Base-by-base conservation (phyloP, 305 asterid species). In the Ilex paraguariensis region DNA sequence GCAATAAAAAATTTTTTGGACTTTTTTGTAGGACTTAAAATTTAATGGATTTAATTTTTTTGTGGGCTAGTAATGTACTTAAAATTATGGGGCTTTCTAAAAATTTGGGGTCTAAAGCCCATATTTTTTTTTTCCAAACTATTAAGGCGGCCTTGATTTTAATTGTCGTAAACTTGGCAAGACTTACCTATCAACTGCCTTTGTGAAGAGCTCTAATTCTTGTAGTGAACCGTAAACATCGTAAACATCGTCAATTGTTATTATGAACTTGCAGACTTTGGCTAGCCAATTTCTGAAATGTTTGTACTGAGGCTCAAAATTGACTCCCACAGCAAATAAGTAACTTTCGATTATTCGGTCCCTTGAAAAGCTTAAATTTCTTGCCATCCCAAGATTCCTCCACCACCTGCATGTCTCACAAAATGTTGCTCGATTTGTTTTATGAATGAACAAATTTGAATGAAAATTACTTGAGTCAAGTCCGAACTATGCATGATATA, bases 291-390 rank as follows among this genome's bases (percentile, higher is more conserved):
- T 85, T 57, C 89, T 67, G 14, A 83, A 79, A 64, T 67, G 66
- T 59, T 74, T 74, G 60, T 83, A 62, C 17, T 81, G 83, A 55
- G 78, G 84, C 54, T 81, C 91, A 44, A 66, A 75, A 57, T 82
- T 89, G 54, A 82, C 82, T 61, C 94, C 94, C 7, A 72, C 84
- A 0, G 94, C 81, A 80, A 81, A 83, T 74, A 85, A 32, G 62
- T 81, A 81, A 51, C 96, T 81, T 63, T 87, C 96, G 0, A 83
- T 88, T 31, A 76, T 63, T 57, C 90, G 72, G 69, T 85, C 81
- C 61, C 93, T 76, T 4, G 84, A 69, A 79, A 87, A 87, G 56
- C 75, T 76, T 39, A 87, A 2, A 17, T 65, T 79, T 68, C 67
- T 73, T 3, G 56, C 59, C 44, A 77, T 53, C 21, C 80, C 79